Conservation (phyloP, 257 asterid genomes). For the Fraxinus excelsior region DNA sequence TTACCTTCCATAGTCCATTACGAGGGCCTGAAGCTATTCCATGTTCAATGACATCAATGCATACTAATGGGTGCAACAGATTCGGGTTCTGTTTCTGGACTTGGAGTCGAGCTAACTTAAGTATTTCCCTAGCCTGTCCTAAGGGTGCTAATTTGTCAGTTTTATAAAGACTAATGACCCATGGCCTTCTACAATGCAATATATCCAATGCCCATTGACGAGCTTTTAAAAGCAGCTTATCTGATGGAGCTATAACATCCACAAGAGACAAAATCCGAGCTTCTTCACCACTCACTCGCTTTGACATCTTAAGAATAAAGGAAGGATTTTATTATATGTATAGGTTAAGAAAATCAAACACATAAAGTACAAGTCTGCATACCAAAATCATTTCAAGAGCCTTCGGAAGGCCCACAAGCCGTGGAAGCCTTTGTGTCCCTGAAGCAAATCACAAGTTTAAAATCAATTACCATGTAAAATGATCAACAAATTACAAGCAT, state of each 20-base stretch:
- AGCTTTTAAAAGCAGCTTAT: constrained; percentile 51
- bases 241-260: constrained; percentile 55
- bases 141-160: constrained; percentile 52
- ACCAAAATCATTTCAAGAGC: constrained; percentile 66
- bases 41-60: constrained; percentile 57
- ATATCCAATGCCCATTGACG: constrained; percentile 62
- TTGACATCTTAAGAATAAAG: constrained; percentile 49
- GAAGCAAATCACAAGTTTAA: constrained; percentile 18
- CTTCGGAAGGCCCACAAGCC: constrained; percentile 61
- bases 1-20: constrained; percentile 53
- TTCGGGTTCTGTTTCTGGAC: constrained; percentile 43
- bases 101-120: constrained; percentile 43
- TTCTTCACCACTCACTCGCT: constrained; percentile 50
- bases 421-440: constrained; percentile 70
- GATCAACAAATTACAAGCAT: constrained; percentile 20
- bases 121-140: constrained; percentile 48
- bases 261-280: constrained; percentile 50
- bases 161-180: constrained; percentile 49
- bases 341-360: constrained; percentile 7
- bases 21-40: constrained; percentile 55
- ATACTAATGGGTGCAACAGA: constrained; percentile 43
- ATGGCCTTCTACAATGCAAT: constrained; percentile 42
- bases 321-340: constrained; percentile 15
- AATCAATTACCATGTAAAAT: constrained; percentile 14
- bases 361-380: constrained; percentile 2